phyloP scores from a whole-genome alignment of 108 stramenopile genomes.

The Craspedostauros australis region DNA sequence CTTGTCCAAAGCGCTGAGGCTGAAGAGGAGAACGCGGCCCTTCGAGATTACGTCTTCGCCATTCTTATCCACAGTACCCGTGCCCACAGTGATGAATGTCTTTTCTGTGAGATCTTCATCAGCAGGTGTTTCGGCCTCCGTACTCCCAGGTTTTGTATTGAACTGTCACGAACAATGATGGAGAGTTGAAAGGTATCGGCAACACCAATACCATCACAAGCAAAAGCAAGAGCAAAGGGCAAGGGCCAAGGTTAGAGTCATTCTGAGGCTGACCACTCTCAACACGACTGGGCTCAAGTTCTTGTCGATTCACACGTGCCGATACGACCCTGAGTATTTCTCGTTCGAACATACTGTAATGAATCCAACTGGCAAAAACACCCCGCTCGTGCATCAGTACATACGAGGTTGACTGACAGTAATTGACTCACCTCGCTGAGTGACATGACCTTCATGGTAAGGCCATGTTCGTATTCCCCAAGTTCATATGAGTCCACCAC shows the following conservation, averaged over 20 bases:
- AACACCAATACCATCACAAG: too few relatives aligned
- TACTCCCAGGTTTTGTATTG: constrained; percentile 28
- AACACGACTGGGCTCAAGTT: too few relatives aligned
- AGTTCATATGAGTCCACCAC: constrained; percentile 73
- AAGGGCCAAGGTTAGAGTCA: neutral
- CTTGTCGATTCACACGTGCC: too few relatives aligned
- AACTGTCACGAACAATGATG: constrained; percentile 19
- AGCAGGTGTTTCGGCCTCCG: constrained; percentile 6
- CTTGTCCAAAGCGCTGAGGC: constrained; percentile 30
- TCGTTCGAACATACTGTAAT: neutral
- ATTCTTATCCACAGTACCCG: constrained; percentile 63
- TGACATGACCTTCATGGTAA: constrained; percentile 61
- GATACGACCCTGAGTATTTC: neutral
- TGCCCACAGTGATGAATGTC: constrained; percentile 64
- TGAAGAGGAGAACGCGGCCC: constrained; percentile 66
- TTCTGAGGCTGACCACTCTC: too few relatives aligned
- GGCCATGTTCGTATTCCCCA: constrained; percentile 70
- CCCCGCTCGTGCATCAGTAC: too few relatives aligned
- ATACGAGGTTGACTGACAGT: neutral
- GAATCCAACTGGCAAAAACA: too few relatives aligned
- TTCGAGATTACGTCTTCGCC: constrained; percentile 78
- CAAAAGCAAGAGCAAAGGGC: neutral
- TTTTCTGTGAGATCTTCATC: constrained; percentile 51
- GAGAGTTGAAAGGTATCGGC: too few relatives aligned
- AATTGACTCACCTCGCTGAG: constrained; percentile 73